Evolutionary conservation across 495 filamentous ascomycete genomes (phyloP).

Genomic region (Penicillium lividum): DNA sequence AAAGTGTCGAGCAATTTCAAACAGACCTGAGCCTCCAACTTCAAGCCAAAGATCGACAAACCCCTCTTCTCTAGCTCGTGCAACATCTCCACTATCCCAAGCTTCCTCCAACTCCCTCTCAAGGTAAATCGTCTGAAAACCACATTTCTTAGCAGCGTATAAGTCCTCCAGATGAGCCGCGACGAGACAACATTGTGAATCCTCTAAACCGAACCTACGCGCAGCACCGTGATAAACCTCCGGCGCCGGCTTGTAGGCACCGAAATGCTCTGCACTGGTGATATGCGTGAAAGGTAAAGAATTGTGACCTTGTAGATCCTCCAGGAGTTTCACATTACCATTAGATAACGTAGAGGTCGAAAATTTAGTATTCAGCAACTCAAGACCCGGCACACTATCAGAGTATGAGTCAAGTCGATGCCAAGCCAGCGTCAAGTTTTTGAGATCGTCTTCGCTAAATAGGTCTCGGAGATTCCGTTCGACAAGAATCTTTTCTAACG

Average conservation of each 20-base stretch:
- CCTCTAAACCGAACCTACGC: constrained; percentile 50
- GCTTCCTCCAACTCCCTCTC: constrained; percentile 62
- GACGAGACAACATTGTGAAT: constrained; percentile 65
- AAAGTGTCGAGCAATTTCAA: constrained; percentile 22
- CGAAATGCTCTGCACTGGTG: constrained; percentile 62
- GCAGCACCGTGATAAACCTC: constrained; percentile 63
- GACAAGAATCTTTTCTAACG: constrained; percentile 16
- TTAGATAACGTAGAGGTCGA: constrained; percentile 65
- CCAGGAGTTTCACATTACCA: constrained; percentile 63
- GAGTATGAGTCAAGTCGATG: constrained; percentile 22
- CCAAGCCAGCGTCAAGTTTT: constrained; percentile 20
- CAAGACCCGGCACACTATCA: constrained; percentile 20
- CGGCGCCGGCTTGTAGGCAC: constrained; percentile 67
- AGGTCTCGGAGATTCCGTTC: constrained; percentile 13
- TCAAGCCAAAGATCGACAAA: constrained; percentile 23
- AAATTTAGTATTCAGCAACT: constrained; percentile 50
- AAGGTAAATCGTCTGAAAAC: constrained; percentile 67
- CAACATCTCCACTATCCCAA: constrained; percentile 37
- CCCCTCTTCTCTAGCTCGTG: constrained; percentile 20
- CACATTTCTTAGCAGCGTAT: constrained; percentile 58
- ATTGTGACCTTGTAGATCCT: constrained; percentile 55
- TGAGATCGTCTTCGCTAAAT: constrained; percentile 21
- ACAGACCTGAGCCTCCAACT: constrained; percentile 18
- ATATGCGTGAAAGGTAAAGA: constrained; percentile 58
- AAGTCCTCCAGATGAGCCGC: constrained; percentile 69